phyloP scores from a whole-genome alignment of 139 green algal genomes.

The Tetraselmis chui region DNA sequence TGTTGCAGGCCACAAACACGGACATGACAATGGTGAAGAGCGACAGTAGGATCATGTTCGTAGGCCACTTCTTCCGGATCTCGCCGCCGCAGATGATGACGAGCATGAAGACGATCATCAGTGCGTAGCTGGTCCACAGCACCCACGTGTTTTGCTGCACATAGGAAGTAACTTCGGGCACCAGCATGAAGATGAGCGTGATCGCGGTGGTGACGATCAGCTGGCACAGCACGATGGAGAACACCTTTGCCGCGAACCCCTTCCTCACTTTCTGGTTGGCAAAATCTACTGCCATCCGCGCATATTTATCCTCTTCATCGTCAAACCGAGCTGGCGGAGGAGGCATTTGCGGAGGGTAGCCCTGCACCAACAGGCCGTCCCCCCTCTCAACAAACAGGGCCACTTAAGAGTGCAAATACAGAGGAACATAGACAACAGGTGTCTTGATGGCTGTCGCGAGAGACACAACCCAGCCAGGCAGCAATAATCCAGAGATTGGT shows the following conservation, averaged over 20 bases:
- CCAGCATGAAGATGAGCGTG: background rate
- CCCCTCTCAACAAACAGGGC: too few relatives aligned
- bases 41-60: constrained; percentile 10
- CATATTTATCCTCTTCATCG: background rate
- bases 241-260: constrained; percentile 9
- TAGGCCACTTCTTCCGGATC: constrained; percentile 1
- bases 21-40: constrained; percentile 3
- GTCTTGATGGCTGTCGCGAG: too few relatives aligned
- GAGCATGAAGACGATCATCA: constrained; percentile 3
- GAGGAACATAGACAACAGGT: too few relatives aligned
- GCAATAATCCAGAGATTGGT: too few relatives aligned
- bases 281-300: background rate
- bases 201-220: constrained; percentile 4
- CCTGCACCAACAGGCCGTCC: background rate
- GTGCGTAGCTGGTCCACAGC: background rate
- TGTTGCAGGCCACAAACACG: constrained; percentile 5
- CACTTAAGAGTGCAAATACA: too few relatives aligned
- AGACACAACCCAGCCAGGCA: too few relatives aligned
- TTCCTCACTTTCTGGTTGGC: constrained; percentile 1
- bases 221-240: constrained; percentile 3
- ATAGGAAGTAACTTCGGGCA: background rate
- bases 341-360: background rate
- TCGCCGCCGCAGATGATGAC: constrained; percentile 5
- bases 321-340: background rate
- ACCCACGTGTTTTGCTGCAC: constrained; percentile 6